phyloP scores from a whole-genome alignment of 177 flowering plant species.

The Vitis hybrid region DNA sequence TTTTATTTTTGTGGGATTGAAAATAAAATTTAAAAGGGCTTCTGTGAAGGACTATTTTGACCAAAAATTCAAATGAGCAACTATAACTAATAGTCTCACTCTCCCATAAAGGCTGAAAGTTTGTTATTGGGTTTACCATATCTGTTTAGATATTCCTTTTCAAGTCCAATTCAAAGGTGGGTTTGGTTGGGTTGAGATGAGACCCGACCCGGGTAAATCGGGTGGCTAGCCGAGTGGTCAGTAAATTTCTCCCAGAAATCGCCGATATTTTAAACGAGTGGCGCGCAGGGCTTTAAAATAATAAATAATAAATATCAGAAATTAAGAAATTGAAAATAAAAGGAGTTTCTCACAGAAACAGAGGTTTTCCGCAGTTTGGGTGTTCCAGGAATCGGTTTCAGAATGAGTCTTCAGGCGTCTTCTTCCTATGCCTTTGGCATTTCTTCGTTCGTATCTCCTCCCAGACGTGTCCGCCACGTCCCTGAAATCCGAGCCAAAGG shows the following conservation, averaged over 20 bases:
- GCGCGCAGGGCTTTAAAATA: conserved; percentile 13
- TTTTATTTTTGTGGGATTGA: no score
- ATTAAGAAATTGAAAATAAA: neutral
- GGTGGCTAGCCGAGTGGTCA: no score
- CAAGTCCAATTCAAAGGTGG: neutral
- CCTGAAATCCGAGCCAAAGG: conserved; percentile 37
- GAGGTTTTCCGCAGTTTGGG: neutral
- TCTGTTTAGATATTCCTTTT: no score
- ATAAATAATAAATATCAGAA: neutral
- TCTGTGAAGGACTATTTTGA: neutral
- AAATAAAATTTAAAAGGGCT: no score
- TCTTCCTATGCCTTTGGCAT: conserved; percentile 31
- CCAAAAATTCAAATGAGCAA: neutral
- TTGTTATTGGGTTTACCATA: no score
- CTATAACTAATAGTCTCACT: neutral
- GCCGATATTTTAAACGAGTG: conserved; percentile 26
- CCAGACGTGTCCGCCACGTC: conserved; percentile 17
- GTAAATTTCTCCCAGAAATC: no score
- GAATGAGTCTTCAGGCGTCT: conserved; percentile 42
- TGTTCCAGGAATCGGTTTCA: conserved; percentile 3
- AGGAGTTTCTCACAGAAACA: neutral
- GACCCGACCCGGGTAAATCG: no score
- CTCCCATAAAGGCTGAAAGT: neutral
- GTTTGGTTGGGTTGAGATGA: neutral
- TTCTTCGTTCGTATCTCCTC: conserved; percentile 25